Evolutionary conservation across 352 stramenopile species (phyloP), one percentile per base, ranked within the genome.

Genomic region (Pythium periplocum): DNA sequence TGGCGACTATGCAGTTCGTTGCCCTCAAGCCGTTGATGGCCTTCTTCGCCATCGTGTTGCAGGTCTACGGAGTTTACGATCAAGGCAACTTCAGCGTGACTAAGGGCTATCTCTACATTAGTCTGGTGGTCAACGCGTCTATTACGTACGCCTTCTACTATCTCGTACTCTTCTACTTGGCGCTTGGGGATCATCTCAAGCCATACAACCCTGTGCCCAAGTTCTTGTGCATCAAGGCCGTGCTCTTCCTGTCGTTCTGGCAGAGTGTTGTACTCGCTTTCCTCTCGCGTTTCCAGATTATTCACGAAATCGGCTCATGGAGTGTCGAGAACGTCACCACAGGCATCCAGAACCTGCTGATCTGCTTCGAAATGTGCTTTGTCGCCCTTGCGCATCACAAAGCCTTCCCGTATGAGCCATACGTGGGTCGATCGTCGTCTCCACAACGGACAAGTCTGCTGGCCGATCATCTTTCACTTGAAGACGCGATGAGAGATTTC

Each of bases 211-310:
- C 96, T 3, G 96, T 98, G 40, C 87, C 93, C 1, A 99, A 99
- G 75, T 99, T 99, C 65, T 69, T 98, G 31, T 98, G 93, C 57
- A 98, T 99, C 69, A 99, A 99, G 67, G 96, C 92, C 5, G 90
- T 99, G 53, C 72, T 99, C n/a, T 99, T 99, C 66, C 71, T 99
- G 30, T 98, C 93, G 5, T 99, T 98, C 73, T 99, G 97, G 97
- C 97, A 99, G 71, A 95, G 86, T 61, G 86, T 97, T 51, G 79
- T 96, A 58, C 79, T 97, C 36, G 87, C 87, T 2, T 93, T 95
- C 52, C 78, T 97, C 45, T 93, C 84, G 33, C 78, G 83, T 3
- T 89, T 96, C 57, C 66, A 93, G 51, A 86, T 96, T 48, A 92
- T 97, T 41, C 87, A 96, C 53, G 73, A 95, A 38, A 72, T 97